Evolutionary conservation across 2,329 filamentous ascomycete species (phyloP).

Genomic region (Harringtonia aguacate): DNA sequence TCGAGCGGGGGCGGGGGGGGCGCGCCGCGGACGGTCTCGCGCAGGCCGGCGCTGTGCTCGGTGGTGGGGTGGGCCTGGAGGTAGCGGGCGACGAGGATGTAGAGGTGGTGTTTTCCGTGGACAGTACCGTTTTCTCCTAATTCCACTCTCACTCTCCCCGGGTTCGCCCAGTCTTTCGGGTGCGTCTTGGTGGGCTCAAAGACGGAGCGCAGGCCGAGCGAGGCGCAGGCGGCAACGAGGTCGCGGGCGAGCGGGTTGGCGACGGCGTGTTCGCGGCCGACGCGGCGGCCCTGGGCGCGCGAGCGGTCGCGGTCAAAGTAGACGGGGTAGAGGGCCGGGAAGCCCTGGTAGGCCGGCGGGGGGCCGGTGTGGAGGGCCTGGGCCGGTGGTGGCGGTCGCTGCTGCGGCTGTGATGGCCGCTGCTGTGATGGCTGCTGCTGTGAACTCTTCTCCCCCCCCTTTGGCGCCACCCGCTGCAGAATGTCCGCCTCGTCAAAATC

Average conservation of each 20-base stretch:
- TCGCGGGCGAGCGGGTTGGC: conserved; percentile 78
- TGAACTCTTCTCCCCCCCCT: no score
- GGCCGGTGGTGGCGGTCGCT: conserved; percentile 12
- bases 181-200: conserved; percentile 89
- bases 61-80: conserved; percentile 70
- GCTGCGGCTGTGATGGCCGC: conserved; percentile 11
- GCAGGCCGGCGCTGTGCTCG: conserved; percentile 54
- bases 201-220: conserved; percentile 59
- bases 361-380: conserved; percentile 20
- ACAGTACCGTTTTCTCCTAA: conserved; percentile 36
- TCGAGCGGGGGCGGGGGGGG: conserved; percentile 51
- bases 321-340: conserved; percentile 84
- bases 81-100: conserved; percentile 67
- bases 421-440: conserved; percentile 8
- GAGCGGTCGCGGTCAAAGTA: conserved; percentile 79
- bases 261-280: conserved; percentile 62
- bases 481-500: conserved; percentile 50
- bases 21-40: conserved; percentile 63
- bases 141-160: conserved; percentile 73
- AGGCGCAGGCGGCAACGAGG: conserved; percentile 75
- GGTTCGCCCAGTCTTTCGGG: conserved; percentile 96
- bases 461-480: conserved; percentile 31
- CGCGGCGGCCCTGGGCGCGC: conserved; percentile 72
- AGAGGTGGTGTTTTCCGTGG: conserved; percentile 78
- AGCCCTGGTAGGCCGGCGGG: conserved; percentile 55